These are phyloP conservation scores for Lomentospora prolificans DNA, from an alignment of 2,329 filamentous ascomycete species.

Conservation along the genomic window DNA sequence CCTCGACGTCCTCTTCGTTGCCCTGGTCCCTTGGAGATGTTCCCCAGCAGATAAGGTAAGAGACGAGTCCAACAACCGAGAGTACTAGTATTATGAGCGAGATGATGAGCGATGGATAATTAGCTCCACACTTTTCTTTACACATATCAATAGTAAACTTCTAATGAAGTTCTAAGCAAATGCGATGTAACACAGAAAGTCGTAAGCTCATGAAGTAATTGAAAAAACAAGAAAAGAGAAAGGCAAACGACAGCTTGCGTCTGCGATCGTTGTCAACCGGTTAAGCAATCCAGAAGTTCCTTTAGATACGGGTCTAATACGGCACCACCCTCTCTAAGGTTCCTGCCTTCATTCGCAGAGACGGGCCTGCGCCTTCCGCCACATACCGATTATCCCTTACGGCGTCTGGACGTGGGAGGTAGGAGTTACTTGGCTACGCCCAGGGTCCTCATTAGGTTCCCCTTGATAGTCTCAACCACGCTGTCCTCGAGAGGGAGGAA, in stretches of 20 bases:
- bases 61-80: conserved; percentile 2
- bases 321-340: too few relatives aligned
- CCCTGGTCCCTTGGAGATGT: background rate
- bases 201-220: background rate
- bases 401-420: background rate
- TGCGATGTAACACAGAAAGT: too few relatives aligned
- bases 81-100: conserved; percentile 5
- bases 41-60: conserved; percentile 2
- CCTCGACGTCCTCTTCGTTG: background rate
- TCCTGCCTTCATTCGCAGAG: background rate
- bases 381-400: too few relatives aligned
- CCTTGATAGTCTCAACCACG: conserved; percentile 47
- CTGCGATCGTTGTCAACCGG: too few relatives aligned
- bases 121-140: background rate
- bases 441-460: conserved; percentile 45
- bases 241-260: too few relatives aligned
- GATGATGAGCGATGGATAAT: conserved; percentile 5
- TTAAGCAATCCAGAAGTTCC: too few relatives aligned
- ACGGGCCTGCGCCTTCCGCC: background rate
- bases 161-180: too few relatives aligned
- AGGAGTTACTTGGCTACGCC: conserved; percentile 19
- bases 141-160: background rate
- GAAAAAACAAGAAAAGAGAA: too few relatives aligned
- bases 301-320: too few relatives aligned
- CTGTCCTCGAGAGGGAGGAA: conserved; percentile 54